phyloP scores from a whole-genome alignment of 2,329 filamentous ascomycete genomes.

The Cladosporium sp. region DNA sequence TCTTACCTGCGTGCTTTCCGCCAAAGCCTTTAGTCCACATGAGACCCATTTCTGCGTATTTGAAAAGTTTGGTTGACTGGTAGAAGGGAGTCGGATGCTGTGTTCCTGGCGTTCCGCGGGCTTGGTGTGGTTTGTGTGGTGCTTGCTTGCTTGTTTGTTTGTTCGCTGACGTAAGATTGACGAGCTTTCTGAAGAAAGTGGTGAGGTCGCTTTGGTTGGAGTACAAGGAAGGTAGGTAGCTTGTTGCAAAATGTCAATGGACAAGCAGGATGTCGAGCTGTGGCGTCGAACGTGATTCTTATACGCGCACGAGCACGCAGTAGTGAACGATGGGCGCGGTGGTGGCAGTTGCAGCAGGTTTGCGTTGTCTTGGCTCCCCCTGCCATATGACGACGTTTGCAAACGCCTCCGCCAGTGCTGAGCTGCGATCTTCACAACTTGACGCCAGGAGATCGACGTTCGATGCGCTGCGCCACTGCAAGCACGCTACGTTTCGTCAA shows the following conservation, averaged over 20 bases:
- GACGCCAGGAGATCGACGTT: no score
- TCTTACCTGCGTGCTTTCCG: conserved; percentile 39
- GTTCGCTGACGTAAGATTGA: not conserved
- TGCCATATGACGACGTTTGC: not conserved
- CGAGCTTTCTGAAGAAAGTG: not conserved
- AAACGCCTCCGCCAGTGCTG: not conserved
- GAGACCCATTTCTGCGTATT: conserved; percentile 36
- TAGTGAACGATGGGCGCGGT: not conserved
- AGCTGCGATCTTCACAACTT: not conserved
- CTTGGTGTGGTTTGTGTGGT: conserved; percentile 14
- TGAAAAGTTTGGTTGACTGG: not conserved
- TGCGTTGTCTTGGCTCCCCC: not conserved
- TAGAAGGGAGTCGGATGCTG: not conserved
- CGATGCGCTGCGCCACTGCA: not conserved
- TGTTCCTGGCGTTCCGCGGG: not conserved
- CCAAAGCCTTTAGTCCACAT: conserved; percentile 46
- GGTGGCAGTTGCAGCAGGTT: not conserved
- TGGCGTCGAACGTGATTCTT: not conserved
- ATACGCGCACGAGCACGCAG: not conserved
- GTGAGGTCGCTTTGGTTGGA: not conserved
- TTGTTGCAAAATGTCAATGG: not conserved
- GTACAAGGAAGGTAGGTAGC: no score
- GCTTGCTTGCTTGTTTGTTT: conserved; percentile 1
- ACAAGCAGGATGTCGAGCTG: not conserved
- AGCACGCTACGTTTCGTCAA: not conserved